Conservation (phyloP, 2,329 filamentous ascomycete species). For the Apiospora aurea region DNA sequence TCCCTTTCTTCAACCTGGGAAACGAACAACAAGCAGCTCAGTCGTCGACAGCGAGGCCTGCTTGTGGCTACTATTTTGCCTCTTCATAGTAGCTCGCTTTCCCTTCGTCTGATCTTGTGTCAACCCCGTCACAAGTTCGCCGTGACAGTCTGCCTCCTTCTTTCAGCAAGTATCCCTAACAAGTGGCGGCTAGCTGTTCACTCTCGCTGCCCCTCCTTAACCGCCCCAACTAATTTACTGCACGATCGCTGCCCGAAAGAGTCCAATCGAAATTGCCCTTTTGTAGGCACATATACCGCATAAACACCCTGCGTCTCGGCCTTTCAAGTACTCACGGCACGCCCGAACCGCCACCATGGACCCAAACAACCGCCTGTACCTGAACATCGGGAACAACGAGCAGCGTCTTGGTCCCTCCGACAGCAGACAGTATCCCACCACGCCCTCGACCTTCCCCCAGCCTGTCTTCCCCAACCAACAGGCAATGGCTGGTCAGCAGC, state of each 20-base stretch:
- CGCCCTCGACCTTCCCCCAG: slow-evolving; percentile 95
- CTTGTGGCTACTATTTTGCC: slow-evolving; percentile 2
- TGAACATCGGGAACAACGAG: slow-evolving; percentile 72
- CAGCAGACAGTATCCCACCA: slow-evolving; percentile 77
- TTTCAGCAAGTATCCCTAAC: neutral
- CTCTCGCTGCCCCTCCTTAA: neutral
- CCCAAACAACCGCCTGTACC: slow-evolving; percentile 66
- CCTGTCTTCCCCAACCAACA: slow-evolving; percentile 68
- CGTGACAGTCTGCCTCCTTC: neutral
- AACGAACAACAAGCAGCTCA: neutral
- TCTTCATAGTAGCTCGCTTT: neutral
- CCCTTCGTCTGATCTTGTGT: slow-evolving; percentile 13
- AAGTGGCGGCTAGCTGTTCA: slow-evolving; percentile 14
- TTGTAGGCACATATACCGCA: neutral
- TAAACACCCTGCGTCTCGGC: slow-evolving; percentile 8
- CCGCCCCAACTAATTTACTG: slow-evolving; percentile 7
- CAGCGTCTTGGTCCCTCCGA: slow-evolving; percentile 67
- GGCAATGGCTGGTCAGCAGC: slow-evolving; percentile 56
- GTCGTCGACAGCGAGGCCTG: neutral
- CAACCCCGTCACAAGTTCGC: slow-evolving; percentile 3
- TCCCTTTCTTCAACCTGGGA: neutral
- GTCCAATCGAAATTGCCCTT: slow-evolving; percentile 1
- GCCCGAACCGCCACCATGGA: slow-evolving; percentile 49
- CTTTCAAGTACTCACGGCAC: neutral
- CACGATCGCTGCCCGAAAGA: slow-evolving; percentile 18